Evolutionary conservation across 2,329 filamentous ascomycete species (phyloP), one percentile per base, ranked within the genome.

Genomic region (Acrocalymma vagum): DNA sequence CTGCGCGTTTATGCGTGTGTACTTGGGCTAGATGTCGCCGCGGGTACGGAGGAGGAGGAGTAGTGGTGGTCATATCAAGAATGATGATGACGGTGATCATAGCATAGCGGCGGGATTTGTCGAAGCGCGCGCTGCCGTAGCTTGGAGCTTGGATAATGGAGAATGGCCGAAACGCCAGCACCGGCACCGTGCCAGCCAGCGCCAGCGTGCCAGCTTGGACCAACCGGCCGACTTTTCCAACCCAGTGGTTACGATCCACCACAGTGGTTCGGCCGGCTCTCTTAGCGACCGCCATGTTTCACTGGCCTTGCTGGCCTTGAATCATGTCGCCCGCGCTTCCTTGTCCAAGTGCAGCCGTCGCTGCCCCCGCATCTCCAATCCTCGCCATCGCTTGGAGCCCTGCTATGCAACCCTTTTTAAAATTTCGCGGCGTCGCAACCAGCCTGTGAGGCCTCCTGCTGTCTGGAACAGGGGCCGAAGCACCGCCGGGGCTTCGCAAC

Each of bases 231-330:
- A 40, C 35, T 45, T 47, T 51, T 46, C 54, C 58, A 53, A 43
- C 45, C 37, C 29, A 33, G 38, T 45, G 53, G 58, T 49, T 40
- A 28, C 43, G 39, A 46, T 40, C 52, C 60, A 43, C 34, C 27
- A 22, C 18, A 29, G n/a, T 46, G 60, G 60, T 55, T 53, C 51
- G 30, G 48, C 57, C 57, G 51, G 27, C 29, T 32, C 15, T 26
- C 17, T 48, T 54, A 53, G 52, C 51, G 39, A 45, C 31, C 38
- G 48, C 43, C 47, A 42, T 59, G 48, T 55, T 57, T 60, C 46
- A 53, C 41, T 49, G 48, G 42, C 33, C 36, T 45, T 45, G 29
- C 23, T 31, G 29, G 37, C 21, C 11, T 6, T n/a, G n/a, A n/a
- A n/a, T n/a, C n/a, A n/a, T n/a, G n/a, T n/a, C n/a, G 25, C 31